Base-by-base conservation (phyloP, 768 basidiomycete genomes). In the Melanogaster broomeanus region DNA sequence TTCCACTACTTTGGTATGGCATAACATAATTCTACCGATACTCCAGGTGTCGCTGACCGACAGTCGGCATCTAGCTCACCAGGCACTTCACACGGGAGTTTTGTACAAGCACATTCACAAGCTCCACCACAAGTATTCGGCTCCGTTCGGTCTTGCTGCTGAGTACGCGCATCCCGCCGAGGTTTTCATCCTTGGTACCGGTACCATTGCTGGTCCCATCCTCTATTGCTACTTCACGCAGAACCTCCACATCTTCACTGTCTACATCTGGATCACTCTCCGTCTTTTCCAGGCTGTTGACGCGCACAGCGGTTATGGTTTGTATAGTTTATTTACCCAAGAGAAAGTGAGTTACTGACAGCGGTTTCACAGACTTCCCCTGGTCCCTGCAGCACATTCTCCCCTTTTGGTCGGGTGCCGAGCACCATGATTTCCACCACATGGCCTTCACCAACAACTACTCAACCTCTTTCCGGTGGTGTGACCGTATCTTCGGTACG, bases 401-500 rank as follows among this genome's bases (percentile, higher is more conserved):
- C 28, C 94, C 94, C 2, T 90, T 98, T 80, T 98, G 95, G 95
- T 88, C 90, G 7, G 95, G 96, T 34, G 94, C 94, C 0, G 96
- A 98, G 62, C 93, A 96, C 73, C 95, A 97, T 68, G 95, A 98
- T 66, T 98, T 93, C 83, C 96, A 98, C 72, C 96, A 99, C 74
- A 90, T 93, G 90, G 87, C 90, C 4, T 96, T 94, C 77, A 84
- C 83, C 44, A 93, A 94, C 77, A 95, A 95, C 77, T 96, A 81
- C 68, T 90, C 91, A 9, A 95, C 93, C 7, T 90, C 88, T 19
- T 97, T 97, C 84, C 83, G 93, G 35, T 96, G 91, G 88, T 92
- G 89, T 70, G 96, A 98, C 70, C 79, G 80, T 53, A 71, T 93
- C 58, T 86, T 90, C 63, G 94, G 94, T 45, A 98, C 96, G 0